These are phyloP conservation scores for Fraxinus quadrangulata DNA, from an alignment of 257 asterid genomes.

Conservation along the genomic window DNA sequence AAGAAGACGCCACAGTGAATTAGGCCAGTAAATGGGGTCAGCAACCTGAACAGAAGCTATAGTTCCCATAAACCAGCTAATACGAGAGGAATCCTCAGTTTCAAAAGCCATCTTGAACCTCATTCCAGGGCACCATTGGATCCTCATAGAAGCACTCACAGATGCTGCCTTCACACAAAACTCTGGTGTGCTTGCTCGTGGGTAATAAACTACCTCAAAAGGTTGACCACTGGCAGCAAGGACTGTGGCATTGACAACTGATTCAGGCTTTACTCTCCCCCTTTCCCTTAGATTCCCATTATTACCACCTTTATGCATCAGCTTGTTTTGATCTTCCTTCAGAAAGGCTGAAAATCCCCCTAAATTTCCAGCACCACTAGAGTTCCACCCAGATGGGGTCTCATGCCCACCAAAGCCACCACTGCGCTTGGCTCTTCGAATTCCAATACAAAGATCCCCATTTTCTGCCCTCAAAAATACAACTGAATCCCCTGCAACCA, in stretches of 20 bases:
- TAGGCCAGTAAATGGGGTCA: slow-evolving; percentile 63
- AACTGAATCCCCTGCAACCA: slow-evolving; percentile 71
- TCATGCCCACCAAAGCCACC: slow-evolving; percentile 51
- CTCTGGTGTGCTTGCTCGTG: slow-evolving; percentile 69
- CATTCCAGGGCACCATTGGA: slow-evolving; percentile 63
- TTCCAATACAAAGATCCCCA: slow-evolving; percentile 63
- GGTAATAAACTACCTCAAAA: slow-evolving; percentile 57
- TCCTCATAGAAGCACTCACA: slow-evolving; percentile 56
- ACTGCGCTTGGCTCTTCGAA: slow-evolving; percentile 57
- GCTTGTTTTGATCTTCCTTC: slow-evolving; percentile 47
- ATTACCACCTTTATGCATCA: slow-evolving; percentile 33
- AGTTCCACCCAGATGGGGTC: slow-evolving; percentile 47
- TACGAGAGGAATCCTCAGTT: slow-evolving; percentile 67
- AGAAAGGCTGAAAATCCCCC: slow-evolving; percentile 42
- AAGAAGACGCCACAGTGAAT: slow-evolving; percentile 67
- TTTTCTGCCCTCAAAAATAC: slow-evolving; percentile 53
- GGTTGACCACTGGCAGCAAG: slow-evolving; percentile 61
- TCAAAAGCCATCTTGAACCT: slow-evolving; percentile 79
- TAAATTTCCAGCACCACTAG: slow-evolving; percentile 39
- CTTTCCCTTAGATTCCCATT: slow-evolving; percentile 36
- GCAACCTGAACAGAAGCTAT: slow-evolving; percentile 52
- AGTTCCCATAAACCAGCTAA: slow-evolving; percentile 76
- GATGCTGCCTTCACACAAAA: slow-evolving; percentile 60
- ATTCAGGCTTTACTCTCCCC: slow-evolving; percentile 50
- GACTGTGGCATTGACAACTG: slow-evolving; percentile 55